These are phyloP conservation scores for Cyclaneusma minus DNA, from an alignment of 2,329 filamentous ascomycete species.

Conservation along the genomic window DNA sequence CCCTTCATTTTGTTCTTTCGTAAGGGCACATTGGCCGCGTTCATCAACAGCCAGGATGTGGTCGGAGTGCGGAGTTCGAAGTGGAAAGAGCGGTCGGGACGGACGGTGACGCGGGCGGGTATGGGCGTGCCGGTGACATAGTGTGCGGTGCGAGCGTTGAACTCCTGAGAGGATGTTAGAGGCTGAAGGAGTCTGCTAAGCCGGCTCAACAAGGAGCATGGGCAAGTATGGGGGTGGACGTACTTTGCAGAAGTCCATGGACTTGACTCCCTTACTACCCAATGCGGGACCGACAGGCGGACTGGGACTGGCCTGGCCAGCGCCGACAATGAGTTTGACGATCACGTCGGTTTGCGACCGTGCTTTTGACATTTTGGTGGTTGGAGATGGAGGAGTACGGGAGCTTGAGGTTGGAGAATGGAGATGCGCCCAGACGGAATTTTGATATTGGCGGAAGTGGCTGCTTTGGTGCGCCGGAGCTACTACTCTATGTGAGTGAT, in stretches of 20 bases:
- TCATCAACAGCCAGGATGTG: conserved; percentile 79
- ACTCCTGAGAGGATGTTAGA: conserved; percentile 48
- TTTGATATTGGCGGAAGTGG: no score
- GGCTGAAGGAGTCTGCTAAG: conserved; percentile 6
- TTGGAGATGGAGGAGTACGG: background rate
- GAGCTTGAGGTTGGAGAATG: background rate
- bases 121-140: conserved; percentile 72
- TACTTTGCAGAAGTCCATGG: conserved; percentile 99
- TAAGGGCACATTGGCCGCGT: conserved; percentile 59
- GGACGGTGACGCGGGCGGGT: conserved; percentile 80
- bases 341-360: conserved; percentile 43
- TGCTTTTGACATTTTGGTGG: conserved; percentile 18
- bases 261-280: conserved; percentile 95
- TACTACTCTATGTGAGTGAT: no score
- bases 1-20: conserved; percentile 67
- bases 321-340: conserved; percentile 95
- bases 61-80: conserved; percentile 90
- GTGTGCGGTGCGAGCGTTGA: conserved; percentile 86
- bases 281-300: conserved; percentile 92
- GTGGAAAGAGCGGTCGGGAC: conserved; percentile 80
- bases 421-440: no score
- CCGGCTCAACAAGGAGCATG: conserved; percentile 1
- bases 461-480: no score
- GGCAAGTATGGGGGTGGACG: conserved; percentile 8
- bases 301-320: conserved; percentile 85